Conservation (phyloP, 805 yeast species). For the Saccharomycopsis javanensis region DNA sequence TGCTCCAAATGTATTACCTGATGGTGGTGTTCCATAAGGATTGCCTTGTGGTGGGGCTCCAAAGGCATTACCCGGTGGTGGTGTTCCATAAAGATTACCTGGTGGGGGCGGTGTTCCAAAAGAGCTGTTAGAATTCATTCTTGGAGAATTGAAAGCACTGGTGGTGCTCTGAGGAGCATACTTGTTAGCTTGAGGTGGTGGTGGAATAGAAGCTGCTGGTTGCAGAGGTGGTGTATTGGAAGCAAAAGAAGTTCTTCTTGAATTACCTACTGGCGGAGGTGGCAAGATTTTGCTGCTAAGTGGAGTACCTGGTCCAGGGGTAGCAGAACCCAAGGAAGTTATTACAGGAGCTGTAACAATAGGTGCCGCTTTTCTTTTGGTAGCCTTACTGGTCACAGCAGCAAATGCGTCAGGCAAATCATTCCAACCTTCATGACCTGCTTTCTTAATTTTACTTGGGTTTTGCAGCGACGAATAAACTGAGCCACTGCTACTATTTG, state of each 20-base stretch:
- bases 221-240: slow-evolving; percentile 21
- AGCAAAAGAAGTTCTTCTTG: slow-evolving; percentile 29
- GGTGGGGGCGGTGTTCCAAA: slow-evolving; percentile 12
- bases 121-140: neutral
- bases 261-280: slow-evolving; percentile 19
- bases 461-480: slow-evolving; percentile 17
- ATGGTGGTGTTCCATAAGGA: slow-evolving; percentile 4
- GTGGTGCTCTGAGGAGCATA: slow-evolving; percentile 7
- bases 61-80: neutral
- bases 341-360: slow-evolving; percentile 22
- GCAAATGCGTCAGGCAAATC: slow-evolving; percentile 52
- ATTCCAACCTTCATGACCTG: slow-evolving; percentile 62
- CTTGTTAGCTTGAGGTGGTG: slow-evolving; percentile 20
- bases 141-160: slow-evolving; percentile 15
- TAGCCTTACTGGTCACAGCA: slow-evolving; percentile 29
- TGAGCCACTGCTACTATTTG: slow-evolving; percentile 5
- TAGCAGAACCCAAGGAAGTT: slow-evolving; percentile 22
- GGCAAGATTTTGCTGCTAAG: neutral
- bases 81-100: slow-evolving; percentile 22
- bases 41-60: neutral
- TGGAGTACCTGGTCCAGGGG: slow-evolving; percentile 23
- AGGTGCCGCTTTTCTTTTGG: slow-evolving; percentile 34
- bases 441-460: slow-evolving; percentile 26
- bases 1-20: neutral
- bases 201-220: neutral